Percentiles rank a stretch among this genome's conserved stretches.
Conservation (phyloP, 306 rosid species). For the Rosa rugosa region DNA sequence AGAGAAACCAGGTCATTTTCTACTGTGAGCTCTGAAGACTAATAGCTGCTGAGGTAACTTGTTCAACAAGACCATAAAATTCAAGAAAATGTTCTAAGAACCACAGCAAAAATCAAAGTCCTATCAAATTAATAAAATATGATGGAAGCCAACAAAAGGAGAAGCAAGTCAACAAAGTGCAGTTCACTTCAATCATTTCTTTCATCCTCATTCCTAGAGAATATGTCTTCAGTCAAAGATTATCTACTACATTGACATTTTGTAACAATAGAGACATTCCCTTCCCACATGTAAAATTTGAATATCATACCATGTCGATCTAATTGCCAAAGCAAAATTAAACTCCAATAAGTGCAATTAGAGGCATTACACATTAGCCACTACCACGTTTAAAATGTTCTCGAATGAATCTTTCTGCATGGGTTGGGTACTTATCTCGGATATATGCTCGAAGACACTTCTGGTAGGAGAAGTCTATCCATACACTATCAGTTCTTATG, state of each 20-base stretch:
- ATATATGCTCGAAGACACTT: constrained; percentile 79
- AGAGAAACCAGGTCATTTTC: constrained; percentile 3
- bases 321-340: constrained; percentile 3
- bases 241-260: constrained; percentile 45
- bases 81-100: constrained; percentile 3
- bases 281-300: constrained; percentile 4
- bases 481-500: constrained; percentile 79
- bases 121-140: constrained; percentile 21
- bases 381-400: constrained; percentile 79
- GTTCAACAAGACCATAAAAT: constrained; percentile 8
- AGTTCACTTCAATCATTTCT: constrained; percentile 42
- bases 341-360: constrained; percentile 24
- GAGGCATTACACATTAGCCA: constrained; percentile 34
- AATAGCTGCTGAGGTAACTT: not conserved
- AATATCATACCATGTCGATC: not conserved
- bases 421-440: constrained; percentile 69
- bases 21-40: not conserved
- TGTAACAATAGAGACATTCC: not conserved
- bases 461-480: constrained; percentile 92
- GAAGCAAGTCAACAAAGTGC: constrained; percentile 51
- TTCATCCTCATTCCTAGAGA: constrained; percentile 32
- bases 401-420: constrained; percentile 74
- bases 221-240: constrained; percentile 35
- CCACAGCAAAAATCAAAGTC: constrained; percentile 6
- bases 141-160: constrained; percentile 30